Evolutionary conservation across 768 basidiomycete species (phyloP), one percentile per base, ranked within the genome.

Genomic region (Phallus indusiatus): DNA sequence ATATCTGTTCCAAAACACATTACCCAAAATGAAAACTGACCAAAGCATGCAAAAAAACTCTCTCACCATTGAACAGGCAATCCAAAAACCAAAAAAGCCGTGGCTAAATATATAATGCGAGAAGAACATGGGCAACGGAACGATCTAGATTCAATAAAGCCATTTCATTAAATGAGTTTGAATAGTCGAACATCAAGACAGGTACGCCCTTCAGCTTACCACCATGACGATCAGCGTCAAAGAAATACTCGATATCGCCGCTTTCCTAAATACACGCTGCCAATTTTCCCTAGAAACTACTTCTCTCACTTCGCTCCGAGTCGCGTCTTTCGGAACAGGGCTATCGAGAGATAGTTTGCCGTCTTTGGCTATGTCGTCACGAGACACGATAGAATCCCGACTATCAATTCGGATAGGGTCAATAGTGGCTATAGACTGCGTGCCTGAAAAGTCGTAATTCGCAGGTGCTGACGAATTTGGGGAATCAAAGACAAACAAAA

Each of bases 71-170:
- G 71, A 71, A 20, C 71, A 67, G 2, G 74, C 68, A 14, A 70
- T 70, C 75, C 73, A 75, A 59, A 75, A 75, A 42, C 61, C 65
- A 55, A 66, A 74, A 63, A 74, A 76, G 24, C 61, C 61, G 46
- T 67, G 67, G 47, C 69, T 71, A 53, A 71, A 73, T 10, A 74
- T 55, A 53, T 75, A 70, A 54, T 69, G 67, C 55, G 72, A 71
- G 64, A 75, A 75, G 59, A 73, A 71, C 72, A 72, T 69, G 12
- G 73, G 75, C 10, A 76, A 55, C 1, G 74, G 74, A 1, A 73
- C 72, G 72, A 53, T 47, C 51, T 17, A 51, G 12, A 33, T 42
- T 14, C 11, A 50, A 20, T 36, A 51, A 33, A 54, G 56, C 64
- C 28, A 7, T 28, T 28, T 28, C 7, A 28, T 28, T 28, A 7